Base-by-base conservation (phyloP, 1,284 basidiomycete species). In the Earliella scabrosa region DNA sequence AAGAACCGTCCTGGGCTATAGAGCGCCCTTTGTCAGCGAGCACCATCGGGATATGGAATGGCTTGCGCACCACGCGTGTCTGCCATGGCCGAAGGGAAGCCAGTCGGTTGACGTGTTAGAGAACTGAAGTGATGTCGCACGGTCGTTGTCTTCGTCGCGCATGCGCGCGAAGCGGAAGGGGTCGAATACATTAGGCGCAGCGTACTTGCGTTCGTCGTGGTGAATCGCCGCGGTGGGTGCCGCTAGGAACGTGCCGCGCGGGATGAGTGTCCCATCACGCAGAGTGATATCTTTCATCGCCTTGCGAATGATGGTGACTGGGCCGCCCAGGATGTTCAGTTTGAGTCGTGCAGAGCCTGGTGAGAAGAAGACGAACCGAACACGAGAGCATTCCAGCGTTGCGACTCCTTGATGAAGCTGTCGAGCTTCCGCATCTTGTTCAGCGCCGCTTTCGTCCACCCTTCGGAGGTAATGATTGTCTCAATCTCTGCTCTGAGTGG, bases 351-450 rank as follows among this genome's bases (percentile, higher is more conserved):
- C 31, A 2, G 27, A 27, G 27, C 16, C 11, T 36, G 26, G 24
- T 16, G 27, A 2, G 18, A 13, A 6, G 18, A 1, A 23, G 10
- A 46, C 45, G 11, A 7, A 49, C 36, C 11, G 45, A 29, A 67
- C 52, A 1, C 68, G 68, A 36, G 69, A 21, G n/a, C 31, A 35
- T 46, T 71, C 29, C 73, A 55, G 13, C 79, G 69, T 46, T 75
- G 73, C 1, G 75, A 73, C 58, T 82, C 80, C 46, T 77, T 75
- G 45, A 83, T 57, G 63, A 82, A 81, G 56, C 80, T 82, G 58
- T 83, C 81, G 20, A 82, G 59, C 52, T 78, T 78, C 47, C 66
- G 64, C 75, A 82, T 74, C 47, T 76, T 78, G 11, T 60, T 64
- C 49, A 83, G 65, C 0, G 75, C 69, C 0, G 56, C 60, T 59